Conservation (phyloP, 495 filamentous ascomycete genomes). For the Bryoglossum gracile region DNA sequence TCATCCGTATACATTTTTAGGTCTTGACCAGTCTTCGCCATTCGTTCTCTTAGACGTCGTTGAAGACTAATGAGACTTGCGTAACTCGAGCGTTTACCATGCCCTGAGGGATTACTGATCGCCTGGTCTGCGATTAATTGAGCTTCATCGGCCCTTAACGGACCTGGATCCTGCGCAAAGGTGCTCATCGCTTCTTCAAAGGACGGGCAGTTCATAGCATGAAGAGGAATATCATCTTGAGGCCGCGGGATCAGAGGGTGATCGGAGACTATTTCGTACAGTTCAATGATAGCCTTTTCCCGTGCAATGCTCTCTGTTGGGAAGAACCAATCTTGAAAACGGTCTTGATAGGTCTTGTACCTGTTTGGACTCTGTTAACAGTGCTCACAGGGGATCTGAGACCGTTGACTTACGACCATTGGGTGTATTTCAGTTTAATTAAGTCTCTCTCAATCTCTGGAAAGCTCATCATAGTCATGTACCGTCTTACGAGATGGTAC, state of each 20-base stretch:
- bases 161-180: too few species aligned
- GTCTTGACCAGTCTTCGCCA: not conserved
- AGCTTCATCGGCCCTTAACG: too few species aligned
- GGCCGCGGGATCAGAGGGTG: too few species aligned
- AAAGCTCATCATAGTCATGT: conserved; percentile 10
- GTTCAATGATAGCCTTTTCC: conserved; percentile 6
- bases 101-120: too few species aligned
- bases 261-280: conserved; percentile 10
- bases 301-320: not conserved
- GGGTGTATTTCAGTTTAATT: not conserved
- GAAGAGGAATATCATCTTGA: too few species aligned
- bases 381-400: too few species aligned
- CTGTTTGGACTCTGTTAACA: not conserved
- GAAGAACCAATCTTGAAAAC: conserved; percentile 4
- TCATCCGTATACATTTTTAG: not conserved
- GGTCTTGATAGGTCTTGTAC: conserved; percentile 8
- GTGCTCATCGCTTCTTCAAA: too few species aligned
- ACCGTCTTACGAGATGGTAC: conserved; percentile 1
- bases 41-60: not conserved
- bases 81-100: not conserved
- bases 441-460: not conserved
- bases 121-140: too few species aligned
- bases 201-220: too few species aligned
- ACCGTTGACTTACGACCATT: conserved; percentile 12
- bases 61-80: not conserved